Conservation (phyloP, 768 basidiomycete species). For the Suillus plorans region DNA sequence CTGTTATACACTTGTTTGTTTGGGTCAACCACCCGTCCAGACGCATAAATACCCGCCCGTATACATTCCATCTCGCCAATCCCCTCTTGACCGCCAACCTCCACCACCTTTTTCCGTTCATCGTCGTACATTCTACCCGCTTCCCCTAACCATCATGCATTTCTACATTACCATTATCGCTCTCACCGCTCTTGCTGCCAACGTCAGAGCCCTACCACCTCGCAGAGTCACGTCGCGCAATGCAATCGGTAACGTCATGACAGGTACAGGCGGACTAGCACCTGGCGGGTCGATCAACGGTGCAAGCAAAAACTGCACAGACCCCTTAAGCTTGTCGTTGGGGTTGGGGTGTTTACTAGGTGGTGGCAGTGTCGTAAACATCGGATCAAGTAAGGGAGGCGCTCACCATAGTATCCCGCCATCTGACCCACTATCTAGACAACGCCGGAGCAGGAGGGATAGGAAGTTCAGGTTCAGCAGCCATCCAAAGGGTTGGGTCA, state of each 20-base stretch:
- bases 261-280: conserved; percentile 30
- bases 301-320: conserved; percentile 8
- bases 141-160: conserved; percentile 23
- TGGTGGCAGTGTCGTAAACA: neutral
- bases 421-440: conserved; percentile 12
- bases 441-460: conserved; percentile 11
- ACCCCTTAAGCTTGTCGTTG: neutral
- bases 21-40: conserved; percentile 10
- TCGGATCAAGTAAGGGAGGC: conserved; percentile 14
- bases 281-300: conserved; percentile 34
- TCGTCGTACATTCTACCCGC: neutral
- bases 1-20: conserved; percentile 15
- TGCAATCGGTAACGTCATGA: conserved; percentile 10
- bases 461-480: neutral
- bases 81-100: conserved; percentile 11
- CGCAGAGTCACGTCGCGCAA: conserved; percentile 20
- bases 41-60: conserved; percentile 9
- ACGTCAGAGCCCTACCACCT: conserved; percentile 28
- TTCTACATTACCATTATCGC: conserved; percentile 20
- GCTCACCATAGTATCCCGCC: neutral
- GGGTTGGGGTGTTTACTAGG: neutral
- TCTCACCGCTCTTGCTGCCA: conserved; percentile 23
- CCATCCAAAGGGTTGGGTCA: neutral
- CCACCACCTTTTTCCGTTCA: neutral
- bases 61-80: neutral